Conservation (phyloP, 768 basidiomycete genomes). For the Boletus patriciae region DNA sequence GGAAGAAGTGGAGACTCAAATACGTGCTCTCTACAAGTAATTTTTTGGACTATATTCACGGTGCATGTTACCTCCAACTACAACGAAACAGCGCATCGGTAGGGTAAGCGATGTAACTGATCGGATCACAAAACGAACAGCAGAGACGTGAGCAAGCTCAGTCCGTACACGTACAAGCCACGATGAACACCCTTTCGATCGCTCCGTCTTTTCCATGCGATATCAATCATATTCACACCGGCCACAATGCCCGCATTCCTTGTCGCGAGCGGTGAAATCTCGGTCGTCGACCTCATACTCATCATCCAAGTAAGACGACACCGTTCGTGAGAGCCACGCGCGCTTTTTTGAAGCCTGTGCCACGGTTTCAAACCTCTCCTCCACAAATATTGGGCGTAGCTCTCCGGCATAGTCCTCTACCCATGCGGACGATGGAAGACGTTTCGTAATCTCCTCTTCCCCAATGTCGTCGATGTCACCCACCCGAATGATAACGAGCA, state of each 20-base stretch:
- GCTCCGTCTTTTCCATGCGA: neutral
- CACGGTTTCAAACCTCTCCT: neutral
- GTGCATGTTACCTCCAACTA: neutral
- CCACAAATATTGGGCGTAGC: neutral
- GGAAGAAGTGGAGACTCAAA: slow-evolving; percentile 71
- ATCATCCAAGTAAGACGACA: neutral
- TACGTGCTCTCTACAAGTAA: slow-evolving; percentile 58
- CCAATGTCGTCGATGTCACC: neutral
- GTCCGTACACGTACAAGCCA: neutral
- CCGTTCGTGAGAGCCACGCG: neutral
- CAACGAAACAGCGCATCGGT: neutral
- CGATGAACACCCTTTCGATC: neutral
- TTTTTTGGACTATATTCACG: neutral
- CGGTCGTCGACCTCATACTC: neutral
- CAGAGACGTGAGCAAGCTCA: neutral
- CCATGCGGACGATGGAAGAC: slow-evolving; percentile 3
- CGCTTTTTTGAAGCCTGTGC: neutral
- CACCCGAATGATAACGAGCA: slow-evolving; percentile 6
- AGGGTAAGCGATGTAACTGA: no score
- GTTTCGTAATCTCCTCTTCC: slow-evolving; percentile 3
- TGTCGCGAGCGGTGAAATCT: slow-evolving; percentile 13
- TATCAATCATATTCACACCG: neutral
- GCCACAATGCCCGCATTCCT: slow-evolving; percentile 8
- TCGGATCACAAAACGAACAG: neutral
- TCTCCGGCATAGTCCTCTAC: neutral